These are phyloP conservation scores for Orbilia quercus DNA, from an alignment of 2,329 filamentous ascomycete genomes.

Conservation along the genomic window DNA sequence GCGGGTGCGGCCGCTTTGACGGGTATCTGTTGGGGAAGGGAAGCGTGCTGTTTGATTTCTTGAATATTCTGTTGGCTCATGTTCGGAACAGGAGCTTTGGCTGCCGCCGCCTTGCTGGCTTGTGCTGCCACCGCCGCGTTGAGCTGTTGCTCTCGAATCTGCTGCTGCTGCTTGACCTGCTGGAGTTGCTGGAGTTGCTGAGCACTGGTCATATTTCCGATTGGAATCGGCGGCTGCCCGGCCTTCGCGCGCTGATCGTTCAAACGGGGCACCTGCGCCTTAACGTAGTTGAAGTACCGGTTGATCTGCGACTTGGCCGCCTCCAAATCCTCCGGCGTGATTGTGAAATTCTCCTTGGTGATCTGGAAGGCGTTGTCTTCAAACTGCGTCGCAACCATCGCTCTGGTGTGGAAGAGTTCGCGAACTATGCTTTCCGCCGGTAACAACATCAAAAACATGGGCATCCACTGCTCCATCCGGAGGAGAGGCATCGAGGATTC, in stretches of 20 bases:
- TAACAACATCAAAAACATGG: slow-evolving; percentile 49
- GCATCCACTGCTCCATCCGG: slow-evolving; percentile 53
- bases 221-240: slow-evolving; percentile 41
- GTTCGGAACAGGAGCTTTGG: slow-evolving; percentile 19
- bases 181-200: slow-evolving; percentile 36
- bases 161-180: slow-evolving; percentile 16
- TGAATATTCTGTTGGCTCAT: slow-evolving; percentile 13
- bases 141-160: slow-evolving; percentile 10
- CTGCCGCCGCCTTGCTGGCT: slow-evolving; percentile 6
- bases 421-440: slow-evolving; percentile 33
- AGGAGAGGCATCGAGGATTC: slow-evolving; percentile 27
- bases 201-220: slow-evolving; percentile 18
- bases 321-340: slow-evolving; percentile 48
- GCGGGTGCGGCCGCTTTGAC: slow-evolving; percentile 39
- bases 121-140: not conserved
- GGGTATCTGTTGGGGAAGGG: slow-evolving; percentile 10
- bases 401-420: slow-evolving; percentile 44
- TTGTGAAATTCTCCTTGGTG: slow-evolving; percentile 44
- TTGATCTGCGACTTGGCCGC: slow-evolving; percentile 41
- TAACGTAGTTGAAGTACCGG: slow-evolving; percentile 53
- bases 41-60: slow-evolving; percentile 20
- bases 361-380: slow-evolving; percentile 41
- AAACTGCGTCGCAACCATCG: slow-evolving; percentile 44
- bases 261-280: slow-evolving; percentile 44
- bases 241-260: slow-evolving; percentile 40